A percentile compares a stretch with the other conserved stretches of the same genome.
phyloP scores from a whole-genome alignment of 169 alveolate genomes.

The Eimeria tenella region DNA sequence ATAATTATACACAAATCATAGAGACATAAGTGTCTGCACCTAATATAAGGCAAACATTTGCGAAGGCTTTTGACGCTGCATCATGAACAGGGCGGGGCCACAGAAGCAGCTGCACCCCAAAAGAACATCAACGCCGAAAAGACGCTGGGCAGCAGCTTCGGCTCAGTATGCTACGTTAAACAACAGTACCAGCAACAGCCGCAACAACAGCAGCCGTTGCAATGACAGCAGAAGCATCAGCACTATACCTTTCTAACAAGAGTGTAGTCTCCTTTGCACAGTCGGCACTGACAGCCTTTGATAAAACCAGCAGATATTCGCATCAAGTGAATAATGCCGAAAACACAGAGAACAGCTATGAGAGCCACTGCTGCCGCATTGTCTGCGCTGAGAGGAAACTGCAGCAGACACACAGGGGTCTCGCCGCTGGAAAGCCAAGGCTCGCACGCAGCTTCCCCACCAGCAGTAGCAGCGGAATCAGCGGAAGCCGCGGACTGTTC shows the following conservation, averaged over 20 bases:
- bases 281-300: slow-evolving; percentile 64
- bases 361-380: slow-evolving; percentile 50
- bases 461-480: neutral
- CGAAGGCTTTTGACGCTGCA: neutral
- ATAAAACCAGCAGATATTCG: neutral
- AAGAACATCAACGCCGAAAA: neutral
- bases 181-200: neutral
- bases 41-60: neutral
- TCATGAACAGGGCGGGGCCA: neutral
- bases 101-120: neutral
- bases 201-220: neutral
- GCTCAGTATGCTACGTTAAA: neutral
- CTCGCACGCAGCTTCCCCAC: neutral
- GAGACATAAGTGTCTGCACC: too few relatives aligned
- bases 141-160: neutral
- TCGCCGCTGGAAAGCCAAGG: neutral
- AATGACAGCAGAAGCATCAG: neutral
- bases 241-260: slow-evolving; percentile 19
- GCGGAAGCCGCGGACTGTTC: neutral
- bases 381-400: slow-evolving; percentile 58
- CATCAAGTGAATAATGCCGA: slow-evolving; percentile 26
- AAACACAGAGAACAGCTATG: slow-evolving; percentile 29
- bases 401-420: slow-evolving; percentile 32
- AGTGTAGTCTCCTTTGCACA: slow-evolving; percentile 68
- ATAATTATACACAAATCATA: too few relatives aligned